Evolutionary conservation across 495 filamentous ascomycete species (phyloP).

Genomic region (Tuber calosporum): DNA sequence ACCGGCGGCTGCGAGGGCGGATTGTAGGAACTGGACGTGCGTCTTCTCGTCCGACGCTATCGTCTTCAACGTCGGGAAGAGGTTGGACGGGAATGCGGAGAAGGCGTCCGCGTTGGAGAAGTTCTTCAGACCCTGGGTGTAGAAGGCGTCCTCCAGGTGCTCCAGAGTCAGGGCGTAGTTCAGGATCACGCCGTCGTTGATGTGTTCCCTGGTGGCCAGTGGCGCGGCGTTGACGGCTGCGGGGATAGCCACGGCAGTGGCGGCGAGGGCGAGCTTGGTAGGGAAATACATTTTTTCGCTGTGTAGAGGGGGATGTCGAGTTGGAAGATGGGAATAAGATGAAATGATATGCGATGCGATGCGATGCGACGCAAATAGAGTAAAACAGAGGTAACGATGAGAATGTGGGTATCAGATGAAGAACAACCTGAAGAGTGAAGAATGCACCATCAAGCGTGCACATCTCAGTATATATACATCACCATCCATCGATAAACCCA

Average conservation of each 20-base stretch:
- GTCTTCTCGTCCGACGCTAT: slow-evolving; percentile 52
- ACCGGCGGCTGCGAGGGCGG: slow-evolving; percentile 43
- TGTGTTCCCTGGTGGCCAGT: background rate
- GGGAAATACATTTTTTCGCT: background rate
- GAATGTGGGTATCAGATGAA: background rate
- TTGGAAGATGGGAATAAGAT: background rate
- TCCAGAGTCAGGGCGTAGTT: slow-evolving; percentile 46
- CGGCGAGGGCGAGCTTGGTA: background rate
- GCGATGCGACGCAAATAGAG: background rate
- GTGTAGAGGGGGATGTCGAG: background rate
- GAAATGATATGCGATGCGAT: background rate
- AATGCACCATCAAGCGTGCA: background rate
- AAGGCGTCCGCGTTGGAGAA: slow-evolving; percentile 52
- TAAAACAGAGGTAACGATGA: background rate
- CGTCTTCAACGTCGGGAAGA: slow-evolving; percentile 10
- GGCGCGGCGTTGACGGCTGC: background rate
- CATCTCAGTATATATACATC: background rate
- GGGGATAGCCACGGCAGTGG: background rate
- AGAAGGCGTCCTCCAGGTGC: slow-evolving; percentile 50
- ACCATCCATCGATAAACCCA: background rate
- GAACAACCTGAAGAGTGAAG: background rate
- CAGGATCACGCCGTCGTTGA: background rate
- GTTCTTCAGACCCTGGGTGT: slow-evolving; percentile 53
- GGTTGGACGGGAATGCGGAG: slow-evolving; percentile 34
- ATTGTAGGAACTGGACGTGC: slow-evolving; percentile 54